Conservation (phyloP, 768 basidiomycete species). For the Coprinopsis strossmayeri region DNA sequence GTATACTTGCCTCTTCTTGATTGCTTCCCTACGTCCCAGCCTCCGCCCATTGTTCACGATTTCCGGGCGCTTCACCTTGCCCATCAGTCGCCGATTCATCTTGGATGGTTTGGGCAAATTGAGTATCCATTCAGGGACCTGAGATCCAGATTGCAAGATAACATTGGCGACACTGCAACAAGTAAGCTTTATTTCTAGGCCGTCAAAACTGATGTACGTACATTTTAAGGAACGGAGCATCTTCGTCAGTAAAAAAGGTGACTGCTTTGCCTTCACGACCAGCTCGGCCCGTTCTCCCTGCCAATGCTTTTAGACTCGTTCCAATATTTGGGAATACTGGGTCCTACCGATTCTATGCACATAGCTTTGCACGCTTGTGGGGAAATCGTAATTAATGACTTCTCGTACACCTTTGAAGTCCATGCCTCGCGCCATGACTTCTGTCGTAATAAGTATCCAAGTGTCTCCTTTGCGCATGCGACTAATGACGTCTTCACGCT, state of each 20-base stretch:
- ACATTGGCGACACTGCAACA: constrained; percentile 83
- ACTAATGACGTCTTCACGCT: constrained; percentile 78
- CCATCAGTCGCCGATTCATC: constrained; percentile 79
- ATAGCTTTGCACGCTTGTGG: constrained; percentile 91
- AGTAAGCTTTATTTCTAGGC: constrained; percentile 1
- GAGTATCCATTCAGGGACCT: constrained; percentile 93
- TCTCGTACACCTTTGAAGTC: constrained; percentile 93
- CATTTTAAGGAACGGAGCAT: constrained; percentile 89
- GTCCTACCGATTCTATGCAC: constrained; percentile 93
- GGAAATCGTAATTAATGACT: constrained; percentile 97
- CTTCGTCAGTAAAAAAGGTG: constrained; percentile 94
- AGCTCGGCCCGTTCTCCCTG: constrained; percentile 92
- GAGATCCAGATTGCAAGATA: constrained; percentile 85
- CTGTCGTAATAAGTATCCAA: constrained; percentile 95
- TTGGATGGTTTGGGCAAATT: constrained; percentile 91
- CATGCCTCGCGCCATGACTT: constrained; percentile 97
- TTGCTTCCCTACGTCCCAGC: constrained; percentile 62
- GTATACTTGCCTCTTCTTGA: constrained; percentile 67
- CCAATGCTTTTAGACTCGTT: constrained; percentile 9
- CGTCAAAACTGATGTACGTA: constrained; percentile 27
- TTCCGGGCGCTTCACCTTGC: constrained; percentile 75
- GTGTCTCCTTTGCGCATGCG: constrained; percentile 86
- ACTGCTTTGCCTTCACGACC: constrained; percentile 89
- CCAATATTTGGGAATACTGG: no score
- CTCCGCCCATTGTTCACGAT: constrained; percentile 63